Evolutionary conservation across 495 filamentous ascomycete species (phyloP).

Genomic region (Bacidia rubella): DNA sequence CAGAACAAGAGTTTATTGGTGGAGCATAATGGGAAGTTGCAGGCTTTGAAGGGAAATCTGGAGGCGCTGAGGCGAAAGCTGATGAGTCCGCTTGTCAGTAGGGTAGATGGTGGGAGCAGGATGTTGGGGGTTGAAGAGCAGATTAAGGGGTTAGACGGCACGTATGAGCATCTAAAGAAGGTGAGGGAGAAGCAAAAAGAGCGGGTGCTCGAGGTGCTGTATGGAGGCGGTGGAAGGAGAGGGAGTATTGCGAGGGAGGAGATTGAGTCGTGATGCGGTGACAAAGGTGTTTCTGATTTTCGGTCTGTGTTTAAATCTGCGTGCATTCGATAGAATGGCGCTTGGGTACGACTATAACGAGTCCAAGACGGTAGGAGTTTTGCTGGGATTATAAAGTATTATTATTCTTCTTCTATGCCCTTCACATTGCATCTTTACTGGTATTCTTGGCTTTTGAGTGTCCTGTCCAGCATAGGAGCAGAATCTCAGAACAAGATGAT

Average conservation of each 20-base stretch:
- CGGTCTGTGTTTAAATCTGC: no score
- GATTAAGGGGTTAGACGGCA: slow-evolving; percentile 65
- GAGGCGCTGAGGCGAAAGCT: slow-evolving; percentile 66
- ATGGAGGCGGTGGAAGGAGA: slow-evolving; percentile 39
- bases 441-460: no score
- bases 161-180: slow-evolving; percentile 56
- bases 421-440: no score
- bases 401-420: no score
- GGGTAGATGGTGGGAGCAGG: slow-evolving; percentile 33
- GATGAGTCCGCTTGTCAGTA: slow-evolving; percentile 65
- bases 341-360: no score
- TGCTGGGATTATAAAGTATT: no score
- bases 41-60: slow-evolving; percentile 66
- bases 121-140: slow-evolving; percentile 58
- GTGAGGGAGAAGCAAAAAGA: slow-evolving; percentile 67
- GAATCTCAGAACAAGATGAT: no score
- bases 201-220: slow-evolving; percentile 69
- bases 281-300: no score
- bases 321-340: no score
- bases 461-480: no score
- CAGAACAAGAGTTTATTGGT: slow-evolving; percentile 73
- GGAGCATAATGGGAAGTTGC: slow-evolving; percentile 67
- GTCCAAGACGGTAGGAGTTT: no score
- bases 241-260: slow-evolving; percentile 12
- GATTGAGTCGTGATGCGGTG: no score